A percentile compares a stretch with the other conserved stretches of the same genome.
phyloP scores from a whole-genome alignment of 2,329 filamentous ascomycete genomes.

The Plectosphaerella cucumerina region DNA sequence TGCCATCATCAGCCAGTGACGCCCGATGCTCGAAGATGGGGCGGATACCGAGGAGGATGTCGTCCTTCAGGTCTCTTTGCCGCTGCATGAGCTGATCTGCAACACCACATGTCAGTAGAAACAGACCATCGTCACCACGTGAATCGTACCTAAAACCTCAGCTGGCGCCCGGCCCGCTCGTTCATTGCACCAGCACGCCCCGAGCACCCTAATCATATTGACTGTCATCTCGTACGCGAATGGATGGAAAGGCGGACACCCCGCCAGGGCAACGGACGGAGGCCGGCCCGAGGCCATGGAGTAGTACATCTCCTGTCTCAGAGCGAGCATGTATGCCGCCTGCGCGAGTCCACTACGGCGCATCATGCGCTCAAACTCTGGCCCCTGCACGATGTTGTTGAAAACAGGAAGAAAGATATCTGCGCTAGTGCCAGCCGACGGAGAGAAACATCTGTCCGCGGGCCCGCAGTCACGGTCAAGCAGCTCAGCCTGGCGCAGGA shows the following conservation, averaged over 20 bases:
- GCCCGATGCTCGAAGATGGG: background rate
- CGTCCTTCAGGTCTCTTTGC: background rate
- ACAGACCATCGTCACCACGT: no score
- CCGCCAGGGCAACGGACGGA: background rate
- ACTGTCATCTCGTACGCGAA: background rate
- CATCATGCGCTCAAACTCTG: background rate
- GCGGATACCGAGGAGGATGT: background rate
- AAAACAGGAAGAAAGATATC: background rate
- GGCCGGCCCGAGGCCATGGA: constrained; percentile 12
- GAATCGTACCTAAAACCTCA: no score
- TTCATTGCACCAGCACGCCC: background rate
- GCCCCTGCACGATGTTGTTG: background rate
- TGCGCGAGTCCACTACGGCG: background rate
- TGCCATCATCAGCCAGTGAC: background rate
- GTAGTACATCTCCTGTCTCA: constrained; percentile 22
- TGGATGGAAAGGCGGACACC: background rate
- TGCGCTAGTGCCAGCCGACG: background rate
- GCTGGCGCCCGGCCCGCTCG: no score
- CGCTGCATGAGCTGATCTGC: background rate
- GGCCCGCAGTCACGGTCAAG: background rate
- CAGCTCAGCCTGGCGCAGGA: background rate
- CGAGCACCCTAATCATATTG: background rate
- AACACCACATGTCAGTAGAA: no score
- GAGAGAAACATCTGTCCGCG: background rate
- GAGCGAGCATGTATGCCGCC: constrained; percentile 4